Conservation (phyloP, 805 yeast species). For the Saturnispora besseyi region DNA sequence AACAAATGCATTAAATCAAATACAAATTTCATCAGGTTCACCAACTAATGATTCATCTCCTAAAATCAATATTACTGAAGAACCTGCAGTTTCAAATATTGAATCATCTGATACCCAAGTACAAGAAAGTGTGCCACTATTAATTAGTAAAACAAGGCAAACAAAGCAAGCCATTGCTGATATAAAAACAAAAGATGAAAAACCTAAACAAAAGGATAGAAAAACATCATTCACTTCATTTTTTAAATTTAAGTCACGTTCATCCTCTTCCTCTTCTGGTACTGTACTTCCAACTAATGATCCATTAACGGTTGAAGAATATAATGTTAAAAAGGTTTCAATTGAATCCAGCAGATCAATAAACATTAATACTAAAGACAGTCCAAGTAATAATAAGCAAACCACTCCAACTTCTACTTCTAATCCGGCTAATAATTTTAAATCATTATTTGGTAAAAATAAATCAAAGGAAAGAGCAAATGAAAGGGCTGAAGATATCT, state of each 20-base stretch:
- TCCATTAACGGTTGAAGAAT: not conserved
- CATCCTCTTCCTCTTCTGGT: not conserved
- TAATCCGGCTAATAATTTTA: constrained; percentile 5
- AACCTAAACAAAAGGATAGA: constrained; percentile 8
- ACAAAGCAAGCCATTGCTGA: not conserved
- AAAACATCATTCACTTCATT: constrained; percentile 15
- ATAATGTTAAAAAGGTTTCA: not conserved
- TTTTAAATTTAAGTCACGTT: constrained; percentile 13
- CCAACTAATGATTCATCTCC: not conserved
- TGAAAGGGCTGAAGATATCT: not conserved
- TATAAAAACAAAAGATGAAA: constrained; percentile 6
- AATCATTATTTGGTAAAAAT: constrained; percentile 11
- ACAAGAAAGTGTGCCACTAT: not conserved
- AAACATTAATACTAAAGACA: not conserved
- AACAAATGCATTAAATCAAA: not conserved
- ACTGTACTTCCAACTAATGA: not conserved
- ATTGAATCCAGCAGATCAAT: not conserved
- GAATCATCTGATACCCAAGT: not conserved
- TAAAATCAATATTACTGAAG: not conserved
- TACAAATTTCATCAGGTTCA: not conserved
- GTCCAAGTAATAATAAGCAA: not conserved
- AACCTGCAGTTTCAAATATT: not conserved
- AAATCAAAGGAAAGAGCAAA: constrained; percentile 7
- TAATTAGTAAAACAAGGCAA: not conserved
- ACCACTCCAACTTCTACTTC: not conserved